Base-by-base conservation (phyloP, 2,329 filamentous ascomycete genomes). In the Domatiomyces globalis region DNA sequence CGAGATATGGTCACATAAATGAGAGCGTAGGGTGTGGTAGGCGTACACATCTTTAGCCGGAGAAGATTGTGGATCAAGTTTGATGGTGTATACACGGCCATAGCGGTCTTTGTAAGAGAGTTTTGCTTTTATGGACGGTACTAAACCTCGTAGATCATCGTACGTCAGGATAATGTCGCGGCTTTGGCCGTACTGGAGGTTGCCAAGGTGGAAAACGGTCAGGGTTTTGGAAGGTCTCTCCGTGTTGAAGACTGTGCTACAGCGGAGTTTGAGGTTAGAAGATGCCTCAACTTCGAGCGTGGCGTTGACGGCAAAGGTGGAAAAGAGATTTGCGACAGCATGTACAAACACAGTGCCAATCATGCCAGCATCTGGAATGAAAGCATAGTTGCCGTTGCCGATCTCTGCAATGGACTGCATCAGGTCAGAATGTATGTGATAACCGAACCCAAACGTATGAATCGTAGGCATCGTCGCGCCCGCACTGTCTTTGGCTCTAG, bases 311-410 rank as follows among this genome's bases (percentile, higher is more conserved):
- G 77, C 77, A 54, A 73, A 80, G 0, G 78, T 81, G 2, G 74
- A 71, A 58, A 79, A 78, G 1, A 82, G 61, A 56, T 81, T 80
- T 17, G 79, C 78, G 1, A 81, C 71, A 1, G 79, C 76, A 58
- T 82, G 77, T 2, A 80, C 70, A 54, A 82, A 81, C 2, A 79
- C 76, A 2, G 79, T 81, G 2, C 62, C 54, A 53, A 82, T 76
- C 77, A 82, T 80, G 53, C 77, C 75, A 0, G 76, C 72, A 50
- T 82, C 78, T 0, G 78, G 75, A 17, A 82, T 81, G 56, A 81
- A 82, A 7, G 76, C 67, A 52, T 79, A 83, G 60, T 73, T 78
- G 1, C 79, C 79, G 2, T 71, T 67, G 0, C 75, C 73, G 46
- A 75, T 65, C 58, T 81, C 78, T 1, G 78, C 73, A 46, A 83